A percentile compares a stretch with the other conserved stretches of the same genome.
phyloP scores from a whole-genome alignment of 257 asterid genomes.

The Capsicum pubescens region DNA sequence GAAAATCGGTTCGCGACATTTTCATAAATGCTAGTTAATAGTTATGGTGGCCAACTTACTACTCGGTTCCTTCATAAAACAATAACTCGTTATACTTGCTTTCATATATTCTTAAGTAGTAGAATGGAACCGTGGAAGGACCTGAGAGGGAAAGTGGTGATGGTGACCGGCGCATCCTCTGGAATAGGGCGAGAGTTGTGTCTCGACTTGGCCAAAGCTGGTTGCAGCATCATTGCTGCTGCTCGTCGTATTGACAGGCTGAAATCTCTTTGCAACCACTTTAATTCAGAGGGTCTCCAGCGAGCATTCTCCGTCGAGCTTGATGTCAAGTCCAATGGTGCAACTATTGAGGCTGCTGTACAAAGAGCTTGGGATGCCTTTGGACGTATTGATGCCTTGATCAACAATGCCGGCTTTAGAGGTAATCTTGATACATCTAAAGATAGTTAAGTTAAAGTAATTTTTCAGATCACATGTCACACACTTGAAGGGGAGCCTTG shows the following conservation, averaged over 20 bases:
- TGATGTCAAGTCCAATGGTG: not conserved
- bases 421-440: not conserved
- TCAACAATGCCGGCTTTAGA: not conserved
- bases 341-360: not conserved
- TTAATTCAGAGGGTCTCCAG: not conserved
- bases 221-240: conserved; percentile 41
- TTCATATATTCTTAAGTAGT: not conserved
- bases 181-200: conserved; percentile 41
- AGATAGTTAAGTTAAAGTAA: not conserved
- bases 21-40: too few species aligned
- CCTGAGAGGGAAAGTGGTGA: conserved; percentile 26
- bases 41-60: too few species aligned
- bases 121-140: conserved; percentile 34
- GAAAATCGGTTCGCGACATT: too few species aligned
- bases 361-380: conserved; percentile 7
- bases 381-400: conserved; percentile 8
- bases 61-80: too few species aligned
- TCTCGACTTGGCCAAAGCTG: conserved; percentile 51
- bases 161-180: conserved; percentile 38
- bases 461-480: not conserved
- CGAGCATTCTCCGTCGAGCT: not conserved
- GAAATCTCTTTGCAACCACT: not conserved
- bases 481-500: too few species aligned
- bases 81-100: too few species aligned
- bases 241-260: not conserved